Conservation (phyloP, 2,329 filamentous ascomycete species). For the Clonostachys sp. region DNA sequence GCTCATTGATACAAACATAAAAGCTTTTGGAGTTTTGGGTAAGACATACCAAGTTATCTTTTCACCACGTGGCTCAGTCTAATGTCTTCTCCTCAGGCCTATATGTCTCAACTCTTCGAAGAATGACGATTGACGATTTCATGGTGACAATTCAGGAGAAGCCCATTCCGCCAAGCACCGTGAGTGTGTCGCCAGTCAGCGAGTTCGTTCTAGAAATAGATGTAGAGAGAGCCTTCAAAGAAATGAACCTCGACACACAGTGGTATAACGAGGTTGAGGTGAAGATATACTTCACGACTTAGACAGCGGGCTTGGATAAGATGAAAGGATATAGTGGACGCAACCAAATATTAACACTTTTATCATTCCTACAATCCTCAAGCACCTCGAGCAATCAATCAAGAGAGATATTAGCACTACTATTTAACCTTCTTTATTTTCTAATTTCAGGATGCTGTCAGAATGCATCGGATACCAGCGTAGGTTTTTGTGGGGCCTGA, state of each 20-base stretch:
- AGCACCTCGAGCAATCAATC: not conserved
- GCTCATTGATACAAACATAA: slow-evolving; percentile 64
- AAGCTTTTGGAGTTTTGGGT: slow-evolving; percentile 74
- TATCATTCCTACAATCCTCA: not conserved
- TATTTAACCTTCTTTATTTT: not conserved
- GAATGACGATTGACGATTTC: slow-evolving; percentile 59
- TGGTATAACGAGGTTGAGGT: slow-evolving; percentile 80
- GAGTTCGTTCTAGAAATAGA: slow-evolving; percentile 71
- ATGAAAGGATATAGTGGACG: not conserved
- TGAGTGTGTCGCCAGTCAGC: slow-evolving; percentile 49
- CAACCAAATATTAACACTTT: not conserved
- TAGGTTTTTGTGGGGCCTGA: not conserved
- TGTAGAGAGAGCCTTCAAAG: slow-evolving; percentile 70
- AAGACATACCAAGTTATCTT: slow-evolving; percentile 14
- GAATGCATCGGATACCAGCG: not conserved
- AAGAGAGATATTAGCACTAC: not conserved
- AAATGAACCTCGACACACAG: slow-evolving; percentile 62
- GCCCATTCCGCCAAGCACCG: slow-evolving; percentile 63
- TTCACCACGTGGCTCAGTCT: not conserved
- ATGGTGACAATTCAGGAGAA: slow-evolving; percentile 71
- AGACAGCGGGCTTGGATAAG: not conserved
- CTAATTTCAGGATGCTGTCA: not conserved
- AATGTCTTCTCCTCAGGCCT: slow-evolving; percentile 40
- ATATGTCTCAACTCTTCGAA: slow-evolving; percentile 67
- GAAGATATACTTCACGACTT: slow-evolving; percentile 51